Evolutionary conservation across 2,329 filamentous ascomycete species (phyloP), one percentile per base, ranked within the genome.

Genomic region (Penicillium sp.): DNA sequence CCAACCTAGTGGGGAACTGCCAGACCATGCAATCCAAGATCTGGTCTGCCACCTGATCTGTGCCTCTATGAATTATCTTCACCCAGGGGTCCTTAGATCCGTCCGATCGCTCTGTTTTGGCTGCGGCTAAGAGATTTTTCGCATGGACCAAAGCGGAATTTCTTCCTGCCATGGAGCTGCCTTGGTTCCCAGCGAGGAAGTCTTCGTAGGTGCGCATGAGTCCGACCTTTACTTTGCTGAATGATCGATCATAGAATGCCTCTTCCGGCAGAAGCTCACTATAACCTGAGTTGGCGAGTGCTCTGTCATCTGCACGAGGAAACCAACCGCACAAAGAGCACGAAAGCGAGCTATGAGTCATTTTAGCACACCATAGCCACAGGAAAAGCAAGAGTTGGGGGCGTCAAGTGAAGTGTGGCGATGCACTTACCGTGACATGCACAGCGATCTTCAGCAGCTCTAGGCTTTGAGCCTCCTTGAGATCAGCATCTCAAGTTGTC

Each of bases 1-100:
- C 16, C 16, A 21, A 39, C 18, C 18, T 3, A 24, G 13, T 16
- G 18, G 10, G 23, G n/a, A 21, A 23, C 9, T 12, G 10, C 26
- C 71, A 59, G 63, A 80, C 79, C 54, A 81, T 68, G 63, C 77
- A 73, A 55, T 78, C 70, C 4, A 81, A 66, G 21, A 81, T 69
- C 49, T 57, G 61, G 57, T 81, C 74, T 1, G 71, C 74, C 36
- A 71, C 69, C 45, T 64, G 61, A 59, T 76, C 71, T 44, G 71
- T 65, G 24, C 64, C 57, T 48, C 65, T 55, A 43, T 61, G 65
- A 15, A 62, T 59, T 34, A 51, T 58, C 23, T 59, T 63, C 36
- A 62, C 64, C 2, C 43, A 33, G 38, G 16, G 8, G 18, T 39
- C 6, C 36, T 21, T 21, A 4, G 9, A 39, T 3, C 16, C 36